Evolutionary conservation across 768 basidiomycete species (phyloP), one percentile per base, ranked within the genome.

Genomic region (Obba rivulosa): DNA sequence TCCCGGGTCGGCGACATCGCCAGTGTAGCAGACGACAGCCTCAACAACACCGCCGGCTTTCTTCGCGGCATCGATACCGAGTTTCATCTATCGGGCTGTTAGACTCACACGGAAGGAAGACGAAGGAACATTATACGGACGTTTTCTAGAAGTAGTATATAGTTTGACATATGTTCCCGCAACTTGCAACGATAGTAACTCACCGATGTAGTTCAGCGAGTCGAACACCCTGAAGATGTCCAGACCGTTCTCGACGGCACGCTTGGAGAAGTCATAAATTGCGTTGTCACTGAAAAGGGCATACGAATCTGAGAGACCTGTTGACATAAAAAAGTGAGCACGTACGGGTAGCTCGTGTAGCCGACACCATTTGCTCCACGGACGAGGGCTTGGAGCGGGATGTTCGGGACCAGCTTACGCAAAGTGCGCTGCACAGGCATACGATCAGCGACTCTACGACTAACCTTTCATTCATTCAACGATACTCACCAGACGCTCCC

Each of bases 211-310:
- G 75, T 99, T 99, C 69, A 99, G 73, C 24, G 96, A 97, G 68
- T 99, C 96, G 59, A 99, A 99, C 45, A 99, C 92, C 62, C 96
- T 82, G 89, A 99, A 99, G 66, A 99, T 99, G 69, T 99, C 96
- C 42, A 98, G 80, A 63, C 96, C 96, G 59, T 97, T 96, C 71
- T 98, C 93, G n/a, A 99, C 95, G 20, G 96, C 96, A 67, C 95
- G 95, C 76, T 94, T 95, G 52, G 91, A 96, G 74, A 99, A 99
- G 68, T 96, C 96, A 69, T 99, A 99, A 68, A 99, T 97, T 49
- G 91, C 95, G 60, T 99, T 99, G 67, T 98, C 94, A 23, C 89
- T 92, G 53, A 25, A 45, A 31, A 47, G 49, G 41, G 22, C 8
- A 24, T 1, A 17, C 9, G 20, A 20, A n/a, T 28, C 18, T 39